Percentiles rank a stretch among this genome's conserved stretches.
phyloP scores from a whole-genome alignment of 2,329 filamentous ascomycete genomes.

The Paracamarosporium sp. region DNA sequence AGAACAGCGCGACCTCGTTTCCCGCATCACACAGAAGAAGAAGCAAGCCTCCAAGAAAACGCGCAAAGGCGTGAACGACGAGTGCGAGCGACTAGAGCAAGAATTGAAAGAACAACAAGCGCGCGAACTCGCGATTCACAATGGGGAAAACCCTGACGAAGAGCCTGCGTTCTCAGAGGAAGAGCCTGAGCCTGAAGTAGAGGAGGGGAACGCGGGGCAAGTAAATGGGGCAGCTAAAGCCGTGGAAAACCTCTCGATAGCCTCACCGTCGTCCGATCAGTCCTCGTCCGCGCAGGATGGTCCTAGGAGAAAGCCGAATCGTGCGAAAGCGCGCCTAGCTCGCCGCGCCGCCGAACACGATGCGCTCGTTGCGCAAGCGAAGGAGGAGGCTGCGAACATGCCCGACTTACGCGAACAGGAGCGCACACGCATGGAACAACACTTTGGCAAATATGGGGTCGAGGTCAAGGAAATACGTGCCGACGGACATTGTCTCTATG shows the following conservation, averaged over 20 bases:
- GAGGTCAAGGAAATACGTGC: slow-evolving; percentile 81
- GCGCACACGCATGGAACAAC: slow-evolving; percentile 67
- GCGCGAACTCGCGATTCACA: slow-evolving; percentile 55
- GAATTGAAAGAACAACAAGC: slow-evolving; percentile 63
- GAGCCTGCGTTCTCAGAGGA: slow-evolving; percentile 1
- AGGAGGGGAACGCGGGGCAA: slow-evolving; percentile 16
- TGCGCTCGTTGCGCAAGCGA: slow-evolving; percentile 70
- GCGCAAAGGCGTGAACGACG: slow-evolving; percentile 66
- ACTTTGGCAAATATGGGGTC: slow-evolving; percentile 69
- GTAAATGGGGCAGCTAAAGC: slow-evolving; percentile 19
- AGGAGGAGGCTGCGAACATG: slow-evolving; percentile 69
- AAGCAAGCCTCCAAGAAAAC: slow-evolving; percentile 90
- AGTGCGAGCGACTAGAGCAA: slow-evolving; percentile 65
- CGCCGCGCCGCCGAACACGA: slow-evolving; percentile 86
- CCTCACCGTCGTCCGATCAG: slow-evolving; percentile 3
- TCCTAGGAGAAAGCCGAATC: slow-evolving; percentile 76
- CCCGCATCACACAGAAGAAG: slow-evolving; percentile 90
- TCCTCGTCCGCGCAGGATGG: slow-evolving; percentile 13
- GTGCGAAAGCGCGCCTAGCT: slow-evolving; percentile 89
- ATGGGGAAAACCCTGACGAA: slow-evolving; percentile 21
- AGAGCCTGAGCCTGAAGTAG: slow-evolving; percentile 15
- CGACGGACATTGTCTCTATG: slow-evolving; percentile 95
- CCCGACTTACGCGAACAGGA: slow-evolving; percentile 49
- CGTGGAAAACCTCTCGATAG: slow-evolving; percentile 22
- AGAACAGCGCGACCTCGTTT: slow-evolving; percentile 86